A percentile compares a stretch with the other conserved stretches of the same genome.
phyloP scores from a whole-genome alignment of 352 stramenopile species.

The Phytopythium litorale region DNA sequence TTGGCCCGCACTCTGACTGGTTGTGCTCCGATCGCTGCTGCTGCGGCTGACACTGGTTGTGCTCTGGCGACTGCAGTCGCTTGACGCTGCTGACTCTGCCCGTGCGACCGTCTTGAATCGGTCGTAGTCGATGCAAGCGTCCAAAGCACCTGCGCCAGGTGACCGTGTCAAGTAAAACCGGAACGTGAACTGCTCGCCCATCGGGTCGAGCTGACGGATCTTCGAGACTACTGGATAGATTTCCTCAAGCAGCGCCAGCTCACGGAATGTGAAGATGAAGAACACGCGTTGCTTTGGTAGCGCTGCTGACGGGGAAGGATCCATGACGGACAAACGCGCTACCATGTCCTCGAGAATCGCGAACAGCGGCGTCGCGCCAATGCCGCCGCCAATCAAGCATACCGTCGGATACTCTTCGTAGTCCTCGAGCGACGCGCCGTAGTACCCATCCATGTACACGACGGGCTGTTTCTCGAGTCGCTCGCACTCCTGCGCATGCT shows the following conservation, averaged over 20 bases:
- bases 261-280: slow-evolving; percentile 38
- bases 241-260: slow-evolving; percentile 35
- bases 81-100: neutral
- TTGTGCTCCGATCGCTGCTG: neutral
- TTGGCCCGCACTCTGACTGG: neutral
- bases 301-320: neutral
- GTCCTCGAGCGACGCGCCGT: slow-evolving; percentile 33
- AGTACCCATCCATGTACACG: slow-evolving; percentile 58
- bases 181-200: slow-evolving; percentile 14
- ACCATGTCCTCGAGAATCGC: slow-evolving; percentile 52
- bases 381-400: slow-evolving; percentile 43
- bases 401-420: slow-evolving; percentile 44
- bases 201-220: slow-evolving; percentile 25
- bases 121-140: slow-evolving; percentile 23
- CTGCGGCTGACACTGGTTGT: neutral
- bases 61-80: neutral
- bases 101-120: slow-evolving; percentile 11
- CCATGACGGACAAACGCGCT: slow-evolving; percentile 10
- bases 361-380: slow-evolving; percentile 49
- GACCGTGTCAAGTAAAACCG: slow-evolving; percentile 29
- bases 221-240: slow-evolving; percentile 28
- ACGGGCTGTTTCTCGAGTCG: slow-evolving; percentile 18
- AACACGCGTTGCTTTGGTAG: slow-evolving; percentile 23
- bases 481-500: slow-evolving; percentile 28
- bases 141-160: slow-evolving; percentile 15